These are phyloP conservation scores for Saccharomyces mikatae DNA, from an alignment of 805 yeast genomes.

Conservation along the genomic window DNA sequence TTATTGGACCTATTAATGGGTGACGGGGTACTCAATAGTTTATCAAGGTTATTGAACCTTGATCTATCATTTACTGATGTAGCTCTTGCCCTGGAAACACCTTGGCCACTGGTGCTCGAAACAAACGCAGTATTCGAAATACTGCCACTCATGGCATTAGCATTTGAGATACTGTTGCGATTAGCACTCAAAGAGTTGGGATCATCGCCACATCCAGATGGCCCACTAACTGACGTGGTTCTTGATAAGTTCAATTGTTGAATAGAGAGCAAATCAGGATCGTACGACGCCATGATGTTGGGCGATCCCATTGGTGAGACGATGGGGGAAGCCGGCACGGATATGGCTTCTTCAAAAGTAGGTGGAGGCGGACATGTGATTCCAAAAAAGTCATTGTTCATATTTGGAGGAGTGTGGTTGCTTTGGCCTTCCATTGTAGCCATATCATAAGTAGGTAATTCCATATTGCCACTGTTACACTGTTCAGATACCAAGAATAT, in stretches of 20 bases:
- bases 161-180: conserved; percentile 1
- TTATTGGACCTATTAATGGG: neutral
- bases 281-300: conserved; percentile 7
- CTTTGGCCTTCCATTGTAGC: conserved; percentile 10
- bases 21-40: conserved; percentile 8
- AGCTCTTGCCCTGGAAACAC: neutral
- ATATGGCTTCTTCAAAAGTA: conserved; percentile 54
- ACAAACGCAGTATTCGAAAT: conserved; percentile 1
- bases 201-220: conserved; percentile 2
- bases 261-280: conserved; percentile 15
- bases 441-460: conserved; percentile 32
- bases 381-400: neutral
- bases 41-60: conserved; percentile 17
- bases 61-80: conserved; percentile 4
- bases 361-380: conserved; percentile 37
- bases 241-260: conserved; percentile 20
- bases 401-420: neutral
- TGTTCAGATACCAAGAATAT: conserved; percentile 42
- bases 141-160: neutral
- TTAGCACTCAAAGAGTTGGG: neutral
- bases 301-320: conserved; percentile 21
- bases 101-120: neutral
- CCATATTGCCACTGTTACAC: conserved; percentile 32
- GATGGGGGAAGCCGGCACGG: conserved; percentile 40
- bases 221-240: conserved; percentile 18